Evolutionary conservation across 2,329 filamentous ascomycete genomes (phyloP), one percentile per base, ranked within the genome.

Genomic region (Pseudocercospora vitis): DNA sequence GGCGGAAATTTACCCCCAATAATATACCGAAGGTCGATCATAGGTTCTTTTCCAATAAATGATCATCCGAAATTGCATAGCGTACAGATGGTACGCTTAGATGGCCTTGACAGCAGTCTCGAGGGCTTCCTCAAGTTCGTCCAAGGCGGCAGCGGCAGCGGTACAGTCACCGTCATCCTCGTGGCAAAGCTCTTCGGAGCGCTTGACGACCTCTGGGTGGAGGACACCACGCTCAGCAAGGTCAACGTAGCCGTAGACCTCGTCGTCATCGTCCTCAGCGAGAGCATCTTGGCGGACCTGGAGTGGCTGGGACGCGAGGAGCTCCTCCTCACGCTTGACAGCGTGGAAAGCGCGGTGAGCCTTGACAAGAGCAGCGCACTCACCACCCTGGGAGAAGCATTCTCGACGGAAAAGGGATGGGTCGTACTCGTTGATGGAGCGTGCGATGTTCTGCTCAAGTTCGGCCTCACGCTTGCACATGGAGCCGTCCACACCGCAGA

Each of bases 381-480:
- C 63, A 50, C 57, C 58, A 39, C 59, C 60, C 26, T 59, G 33
- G 24, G 52, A 19, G 50, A 60, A 19, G 55, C 62, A 56, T 21
- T 55, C 31, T 16, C 51, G 26, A 28, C 51, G 19, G 53, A 62
- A 47, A 53, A 53, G 39, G 23, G 47, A 39, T 44, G 54, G 54
- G 50, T 66, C 50, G 53, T 70, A 52, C 7, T 42, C 52, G 23
- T 56, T 40, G 52, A 51, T 55, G 50, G 50, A 44, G 33, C 28
- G 29, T 26, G 42, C 55, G 32, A 58, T 42, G 24, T 54, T 44
- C 31, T 50, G 73, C 53, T 73, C 72, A 46, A 73, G 73, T 7
- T 73, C 9, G 67, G 69, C 23, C 66, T 68, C 45, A 63, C 73
- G 24, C 65, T 76, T 33, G 73, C 77, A 79, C 21, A 69, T 59